Evolutionary conservation across 148 eudicot species (phyloP).

Genomic region (Nepenthes mirabilis): DNA sequence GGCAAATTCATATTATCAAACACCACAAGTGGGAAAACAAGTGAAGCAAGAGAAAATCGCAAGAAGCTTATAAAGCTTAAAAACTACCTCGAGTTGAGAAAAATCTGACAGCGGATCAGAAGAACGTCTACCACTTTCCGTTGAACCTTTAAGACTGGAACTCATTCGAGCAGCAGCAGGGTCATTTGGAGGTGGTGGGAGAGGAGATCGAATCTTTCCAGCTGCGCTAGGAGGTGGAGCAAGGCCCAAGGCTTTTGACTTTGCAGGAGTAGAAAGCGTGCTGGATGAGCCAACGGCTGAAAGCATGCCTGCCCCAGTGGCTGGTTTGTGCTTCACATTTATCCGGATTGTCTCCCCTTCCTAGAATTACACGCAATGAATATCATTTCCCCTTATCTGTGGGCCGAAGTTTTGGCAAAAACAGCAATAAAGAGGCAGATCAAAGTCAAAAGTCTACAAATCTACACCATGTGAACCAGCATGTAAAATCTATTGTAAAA

Average conservation of each 20-base stretch:
- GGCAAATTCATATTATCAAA: no score
- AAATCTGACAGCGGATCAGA: conserved; percentile 73
- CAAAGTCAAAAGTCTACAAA: neutral
- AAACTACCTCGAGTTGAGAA: conserved; percentile 76
- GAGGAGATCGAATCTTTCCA: conserved; percentile 60
- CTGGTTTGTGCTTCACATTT: conserved; percentile 86
- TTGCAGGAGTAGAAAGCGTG: conserved; percentile 32
- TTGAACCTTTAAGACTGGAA: conserved; percentile 28
- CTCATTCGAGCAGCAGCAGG: conserved; percentile 61
- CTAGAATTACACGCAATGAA: conserved; percentile 17
- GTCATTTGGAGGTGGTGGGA: conserved; percentile 98
- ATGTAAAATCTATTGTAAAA: no score
- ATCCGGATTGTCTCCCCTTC: conserved; percentile 99
- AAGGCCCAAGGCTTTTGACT: conserved; percentile 53
- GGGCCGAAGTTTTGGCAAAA: no score
- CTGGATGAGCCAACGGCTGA: conserved; percentile 58
- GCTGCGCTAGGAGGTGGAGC: conserved; percentile 69
- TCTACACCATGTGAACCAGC: no score
- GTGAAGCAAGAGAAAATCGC: neutral
- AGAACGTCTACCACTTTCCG: conserved; percentile 21
- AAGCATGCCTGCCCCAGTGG: conserved; percentile 77
- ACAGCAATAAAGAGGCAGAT: neutral
- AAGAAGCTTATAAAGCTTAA: neutral
- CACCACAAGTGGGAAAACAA: neutral
- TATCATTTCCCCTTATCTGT: neutral